Conservation (phyloP, 768 basidiomycete species). For the Tricholoma saponaceum region DNA sequence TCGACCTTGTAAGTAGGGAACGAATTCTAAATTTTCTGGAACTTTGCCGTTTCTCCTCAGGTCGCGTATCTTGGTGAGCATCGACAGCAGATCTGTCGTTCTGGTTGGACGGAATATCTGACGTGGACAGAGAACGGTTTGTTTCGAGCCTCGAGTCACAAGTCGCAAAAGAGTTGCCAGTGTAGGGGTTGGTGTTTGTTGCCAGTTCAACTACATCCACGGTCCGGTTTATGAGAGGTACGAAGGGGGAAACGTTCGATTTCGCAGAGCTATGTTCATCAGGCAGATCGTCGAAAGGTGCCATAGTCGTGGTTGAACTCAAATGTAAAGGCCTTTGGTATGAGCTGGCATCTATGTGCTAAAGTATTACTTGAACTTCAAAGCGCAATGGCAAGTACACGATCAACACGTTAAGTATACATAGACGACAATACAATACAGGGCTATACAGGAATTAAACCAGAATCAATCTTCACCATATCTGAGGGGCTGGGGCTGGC, state of each 20-base stretch:
- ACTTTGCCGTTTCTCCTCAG: neutral
- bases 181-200: neutral
- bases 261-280: neutral
- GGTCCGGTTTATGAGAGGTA: neutral
- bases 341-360: too few species aligned
- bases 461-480: constrained; percentile 49
- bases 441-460: neutral
- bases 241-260: neutral
- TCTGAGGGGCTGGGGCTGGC: constrained; percentile 61
- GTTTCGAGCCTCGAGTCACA: neutral
- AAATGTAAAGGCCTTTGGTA: too few species aligned
- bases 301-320: neutral
- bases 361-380: too few species aligned
- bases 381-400: neutral
- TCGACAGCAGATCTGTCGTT: neutral
- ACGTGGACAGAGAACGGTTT: neutral
- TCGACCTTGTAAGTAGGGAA: neutral
- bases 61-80: neutral
- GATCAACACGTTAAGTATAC: neutral
- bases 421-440: neutral
- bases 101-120: neutral
- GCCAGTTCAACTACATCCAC: neutral
- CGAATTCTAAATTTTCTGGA: neutral
- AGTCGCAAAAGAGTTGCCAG: neutral
- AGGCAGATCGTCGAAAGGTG: neutral